Conservation (phyloP, 768 basidiomycete genomes). For the Mycena floridula region DNA sequence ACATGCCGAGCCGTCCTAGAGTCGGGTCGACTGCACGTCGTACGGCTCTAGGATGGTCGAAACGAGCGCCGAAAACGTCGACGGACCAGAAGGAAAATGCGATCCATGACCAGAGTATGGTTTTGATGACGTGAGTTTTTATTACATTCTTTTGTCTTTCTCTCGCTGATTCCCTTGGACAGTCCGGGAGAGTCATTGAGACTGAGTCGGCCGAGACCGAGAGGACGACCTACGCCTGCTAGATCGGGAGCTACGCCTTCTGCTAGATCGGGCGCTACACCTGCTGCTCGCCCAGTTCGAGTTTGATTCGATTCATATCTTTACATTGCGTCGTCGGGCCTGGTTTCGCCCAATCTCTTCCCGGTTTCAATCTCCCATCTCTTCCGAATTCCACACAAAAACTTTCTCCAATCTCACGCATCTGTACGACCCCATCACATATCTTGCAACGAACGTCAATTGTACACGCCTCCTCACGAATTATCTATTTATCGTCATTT, state of each 20-base stretch:
- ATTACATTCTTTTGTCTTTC: neutral
- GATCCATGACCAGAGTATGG: constrained; percentile 28
- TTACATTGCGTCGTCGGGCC: no score
- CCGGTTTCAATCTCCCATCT: no score
- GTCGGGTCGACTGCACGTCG: constrained; percentile 52
- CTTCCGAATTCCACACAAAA: no score
- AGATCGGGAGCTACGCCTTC: no score
- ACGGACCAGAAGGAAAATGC: constrained; percentile 56
- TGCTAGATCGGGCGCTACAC: no score
- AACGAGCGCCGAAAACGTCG: constrained; percentile 46
- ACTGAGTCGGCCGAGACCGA: constrained; percentile 44
- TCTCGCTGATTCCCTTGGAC: constrained; percentile 3
- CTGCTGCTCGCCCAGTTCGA: neutral
- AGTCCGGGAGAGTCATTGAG: constrained; percentile 44
- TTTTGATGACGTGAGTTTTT: constrained; percentile 49
- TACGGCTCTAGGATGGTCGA: constrained; percentile 57
- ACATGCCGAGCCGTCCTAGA: constrained; percentile 33
- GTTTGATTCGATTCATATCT: no score
- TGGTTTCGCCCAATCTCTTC: no score
- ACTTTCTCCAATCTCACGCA: no score
- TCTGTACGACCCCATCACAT: no score
- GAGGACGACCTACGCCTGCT: constrained; percentile 40
- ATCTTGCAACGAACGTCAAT: no score
- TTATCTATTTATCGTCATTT: no score
- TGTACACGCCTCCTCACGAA: no score